phyloP scores from a whole-genome alignment of 495 filamentous ascomycete species.

The Lineolata rhizophorae region DNA sequence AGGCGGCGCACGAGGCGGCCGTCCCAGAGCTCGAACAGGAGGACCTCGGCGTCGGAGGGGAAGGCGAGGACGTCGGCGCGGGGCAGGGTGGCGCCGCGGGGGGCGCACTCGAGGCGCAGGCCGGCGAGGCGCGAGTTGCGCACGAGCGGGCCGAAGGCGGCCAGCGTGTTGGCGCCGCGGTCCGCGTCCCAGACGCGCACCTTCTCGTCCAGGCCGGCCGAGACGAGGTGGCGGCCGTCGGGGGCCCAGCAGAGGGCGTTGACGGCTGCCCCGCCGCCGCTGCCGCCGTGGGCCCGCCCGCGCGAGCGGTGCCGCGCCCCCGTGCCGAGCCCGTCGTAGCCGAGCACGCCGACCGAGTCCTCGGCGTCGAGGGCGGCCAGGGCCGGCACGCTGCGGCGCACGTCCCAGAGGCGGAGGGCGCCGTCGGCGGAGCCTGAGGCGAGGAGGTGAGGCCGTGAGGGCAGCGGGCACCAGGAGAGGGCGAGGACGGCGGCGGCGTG shows the following conservation, averaged over 20 bases:
- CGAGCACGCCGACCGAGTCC: slow-evolving; percentile 41
- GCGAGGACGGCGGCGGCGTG: slow-evolving; percentile 51
- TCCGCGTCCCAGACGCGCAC: slow-evolving; percentile 68
- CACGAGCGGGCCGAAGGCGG: slow-evolving; percentile 60
- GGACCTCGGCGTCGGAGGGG: slow-evolving; percentile 55
- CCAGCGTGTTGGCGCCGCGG: slow-evolving; percentile 62
- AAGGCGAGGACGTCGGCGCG: slow-evolving; percentile 46
- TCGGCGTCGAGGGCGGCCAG: slow-evolving; percentile 64
- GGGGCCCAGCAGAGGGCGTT: slow-evolving; percentile 73
- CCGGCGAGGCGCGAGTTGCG: slow-evolving; percentile 45
- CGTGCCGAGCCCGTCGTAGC: slow-evolving; percentile 25
- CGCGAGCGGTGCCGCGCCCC: slow-evolving; percentile 23
- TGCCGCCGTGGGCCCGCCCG: slow-evolving; percentile 48
- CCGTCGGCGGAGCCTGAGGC: slow-evolving; percentile 62
- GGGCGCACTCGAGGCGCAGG: slow-evolving; percentile 36
- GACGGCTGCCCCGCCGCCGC: no score
- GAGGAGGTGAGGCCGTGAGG: slow-evolving; percentile 58
- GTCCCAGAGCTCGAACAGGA: slow-evolving; percentile 53
- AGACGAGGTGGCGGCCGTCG: slow-evolving; percentile 49
- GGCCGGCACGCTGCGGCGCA: slow-evolving; percentile 46
- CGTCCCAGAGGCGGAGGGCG: slow-evolving; percentile 63
- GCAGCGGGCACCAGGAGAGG: slow-evolving; percentile 55
- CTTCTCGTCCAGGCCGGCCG: slow-evolving; percentile 56
- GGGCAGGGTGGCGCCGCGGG: slow-evolving; percentile 24
- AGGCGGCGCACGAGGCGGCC: slow-evolving; percentile 52